These are phyloP conservation scores for Aspergillus melleus DNA, from an alignment of 2,329 filamentous ascomycete genomes.

Conservation along the genomic window DNA sequence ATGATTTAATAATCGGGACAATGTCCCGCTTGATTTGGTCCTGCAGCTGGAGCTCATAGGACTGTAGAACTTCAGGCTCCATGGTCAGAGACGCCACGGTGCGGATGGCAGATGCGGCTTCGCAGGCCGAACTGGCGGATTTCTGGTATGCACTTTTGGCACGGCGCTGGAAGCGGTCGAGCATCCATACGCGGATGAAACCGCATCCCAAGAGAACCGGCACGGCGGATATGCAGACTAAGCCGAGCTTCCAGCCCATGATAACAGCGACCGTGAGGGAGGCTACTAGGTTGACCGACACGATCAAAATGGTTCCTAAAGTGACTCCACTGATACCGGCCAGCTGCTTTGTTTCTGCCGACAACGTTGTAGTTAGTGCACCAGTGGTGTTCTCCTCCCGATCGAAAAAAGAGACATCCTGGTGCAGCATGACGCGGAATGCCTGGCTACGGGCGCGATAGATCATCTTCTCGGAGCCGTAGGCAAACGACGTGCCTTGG, in stretches of 20 bases:
- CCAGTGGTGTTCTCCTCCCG: slow-evolving; percentile 24
- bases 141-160: slow-evolving; percentile 47
- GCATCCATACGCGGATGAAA: slow-evolving; percentile 48
- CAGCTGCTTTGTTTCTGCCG: slow-evolving; percentile 63
- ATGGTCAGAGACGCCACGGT: slow-evolving; percentile 53
- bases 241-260: slow-evolving; percentile 76
- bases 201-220: slow-evolving; percentile 35
- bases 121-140: slow-evolving; percentile 52
- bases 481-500: slow-evolving; percentile 73
- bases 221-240: slow-evolving; percentile 59
- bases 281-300: slow-evolving; percentile 70
- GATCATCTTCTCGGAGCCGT: slow-evolving; percentile 78
- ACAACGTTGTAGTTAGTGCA: slow-evolving; percentile 75
- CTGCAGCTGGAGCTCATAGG: slow-evolving; percentile 35
- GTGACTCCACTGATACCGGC: slow-evolving; percentile 68
- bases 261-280: slow-evolving; percentile 66
- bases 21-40: slow-evolving; percentile 24
- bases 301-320: slow-evolving; percentile 75
- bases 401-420: slow-evolving; percentile 33
- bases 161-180: slow-evolving; percentile 49
- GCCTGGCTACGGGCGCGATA: slow-evolving; percentile 70
- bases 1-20: slow-evolving; percentile 21
- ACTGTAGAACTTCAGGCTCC: slow-evolving; percentile 42
- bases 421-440: slow-evolving; percentile 26
- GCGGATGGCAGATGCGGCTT: slow-evolving; percentile 52